A percentile compares a stretch with the other conserved stretches of the same genome.
These are phyloP conservation scores for Epithemia pelagica DNA, from an alignment of 108 stramenopile genomes.

Conservation along the genomic window DNA sequence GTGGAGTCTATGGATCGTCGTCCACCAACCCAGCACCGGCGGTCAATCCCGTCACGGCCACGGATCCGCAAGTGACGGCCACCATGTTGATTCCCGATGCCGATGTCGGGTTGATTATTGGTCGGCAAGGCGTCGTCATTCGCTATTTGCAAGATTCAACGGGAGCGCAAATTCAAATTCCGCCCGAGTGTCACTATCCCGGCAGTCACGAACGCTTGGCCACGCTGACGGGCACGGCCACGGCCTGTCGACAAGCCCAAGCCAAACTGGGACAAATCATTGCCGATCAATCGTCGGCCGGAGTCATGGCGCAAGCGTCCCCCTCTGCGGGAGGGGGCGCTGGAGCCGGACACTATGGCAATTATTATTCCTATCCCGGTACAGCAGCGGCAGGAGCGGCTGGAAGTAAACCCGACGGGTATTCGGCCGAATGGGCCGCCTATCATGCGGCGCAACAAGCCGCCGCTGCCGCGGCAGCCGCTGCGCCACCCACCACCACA, in stretches of 20 bases:
- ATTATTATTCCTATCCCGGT: constrained; percentile 11
- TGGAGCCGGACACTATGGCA: constrained; percentile 16
- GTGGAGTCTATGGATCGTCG: neutral
- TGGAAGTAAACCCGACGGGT: constrained; percentile 20
- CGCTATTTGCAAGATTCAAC: constrained; percentile 75
- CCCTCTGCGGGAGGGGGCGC: constrained; percentile 9
- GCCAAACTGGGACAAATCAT: constrained; percentile 71
- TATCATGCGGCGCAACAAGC: constrained; percentile 62
- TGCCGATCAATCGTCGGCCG: constrained; percentile 69
- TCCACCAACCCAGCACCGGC: neutral
- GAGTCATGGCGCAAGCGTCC: constrained; percentile 63
- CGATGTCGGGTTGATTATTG: constrained; percentile 89
- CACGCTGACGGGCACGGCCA: constrained; percentile 65
- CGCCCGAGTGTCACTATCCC: constrained; percentile 51
- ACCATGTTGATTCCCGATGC: constrained; percentile 18
- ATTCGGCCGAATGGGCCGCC: constrained; percentile 67
- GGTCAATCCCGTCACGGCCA: neutral
- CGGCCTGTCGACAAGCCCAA: constrained; percentile 63
- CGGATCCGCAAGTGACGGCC: neutral
- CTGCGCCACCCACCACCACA: neutral
- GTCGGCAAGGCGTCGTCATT: constrained; percentile 80
- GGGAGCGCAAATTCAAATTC: constrained; percentile 80
- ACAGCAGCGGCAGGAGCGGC: constrained; percentile 17
- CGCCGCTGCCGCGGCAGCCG: constrained; percentile 17
- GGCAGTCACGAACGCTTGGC: constrained; percentile 69